Evolutionary conservation across 148 eudicot species (phyloP).

Genomic region (Nyssa sinensis): DNA sequence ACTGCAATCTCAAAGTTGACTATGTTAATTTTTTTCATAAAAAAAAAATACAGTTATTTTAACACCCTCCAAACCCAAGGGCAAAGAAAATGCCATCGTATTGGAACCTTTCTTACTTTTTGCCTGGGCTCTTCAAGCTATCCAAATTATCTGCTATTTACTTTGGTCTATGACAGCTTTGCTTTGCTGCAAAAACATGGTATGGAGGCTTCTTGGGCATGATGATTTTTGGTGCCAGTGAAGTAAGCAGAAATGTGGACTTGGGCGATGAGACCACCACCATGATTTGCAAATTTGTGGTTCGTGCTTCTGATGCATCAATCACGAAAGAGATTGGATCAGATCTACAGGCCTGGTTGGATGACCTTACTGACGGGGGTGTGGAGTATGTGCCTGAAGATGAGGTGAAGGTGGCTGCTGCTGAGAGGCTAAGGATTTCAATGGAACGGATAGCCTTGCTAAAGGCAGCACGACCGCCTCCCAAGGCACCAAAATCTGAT

Average conservation of each 20-base stretch:
- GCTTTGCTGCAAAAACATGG: conserved; percentile 97
- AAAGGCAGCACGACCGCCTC: conserved; percentile 78
- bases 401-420: conserved; percentile 82
- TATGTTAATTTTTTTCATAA: neutral
- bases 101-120: neutral
- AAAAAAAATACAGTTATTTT: neutral
- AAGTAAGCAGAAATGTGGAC: conserved; percentile 95
- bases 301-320: conserved; percentile 86
- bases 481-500: conserved; percentile 48
- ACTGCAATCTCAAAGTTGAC: neutral
- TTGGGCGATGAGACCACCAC: conserved; percentile 94
- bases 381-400: conserved; percentile 97
- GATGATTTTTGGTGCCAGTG: conserved; percentile 99
- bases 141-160: neutral
- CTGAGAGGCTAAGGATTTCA: conserved; percentile 73
- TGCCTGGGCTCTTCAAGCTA: conserved; percentile 3
- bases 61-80: neutral
- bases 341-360: conserved; percentile 83
- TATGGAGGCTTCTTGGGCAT: conserved; percentile 91
- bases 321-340: conserved; percentile 87
- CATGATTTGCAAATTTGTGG: conserved; percentile 92
- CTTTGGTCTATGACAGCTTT: conserved; percentile 50
- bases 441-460: conserved; percentile 89
- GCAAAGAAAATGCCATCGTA: neutral
- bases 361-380: conserved; percentile 92